phyloP scores from a whole-genome alignment of 1,139 yeast species.

The Suhomyces kunorum region DNA sequence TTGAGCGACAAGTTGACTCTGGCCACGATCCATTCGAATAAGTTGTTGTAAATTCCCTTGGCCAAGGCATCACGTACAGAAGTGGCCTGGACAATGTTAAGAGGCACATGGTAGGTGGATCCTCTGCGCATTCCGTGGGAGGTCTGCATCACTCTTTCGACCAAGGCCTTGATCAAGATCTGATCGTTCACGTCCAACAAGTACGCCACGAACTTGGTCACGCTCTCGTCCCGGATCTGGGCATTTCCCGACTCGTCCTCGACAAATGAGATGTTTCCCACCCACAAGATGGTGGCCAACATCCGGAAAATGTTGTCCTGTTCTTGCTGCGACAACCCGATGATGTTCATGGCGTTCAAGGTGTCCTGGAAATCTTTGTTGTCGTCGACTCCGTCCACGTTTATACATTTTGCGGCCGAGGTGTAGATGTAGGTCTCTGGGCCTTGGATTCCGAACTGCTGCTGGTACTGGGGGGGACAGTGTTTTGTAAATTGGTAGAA shows the following conservation, averaged over 20 bases:
- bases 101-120: constrained; percentile 90
- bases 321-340: constrained; percentile 78
- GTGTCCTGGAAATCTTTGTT: constrained; percentile 77
- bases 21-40: constrained; percentile 97
- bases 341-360: constrained; percentile 78
- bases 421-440: constrained; percentile 94
- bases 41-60: constrained; percentile 87
- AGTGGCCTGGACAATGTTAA: constrained; percentile 87
- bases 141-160: constrained; percentile 86
- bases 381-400: constrained; percentile 88
- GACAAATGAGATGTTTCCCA: constrained; percentile 84
- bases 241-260: constrained; percentile 91
- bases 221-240: constrained; percentile 76
- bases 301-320: constrained; percentile 89
- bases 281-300: constrained; percentile 87
- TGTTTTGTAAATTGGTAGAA: constrained; percentile 95
- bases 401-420: constrained; percentile 79
- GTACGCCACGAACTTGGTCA: constrained; percentile 92
- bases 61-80: constrained; percentile 96
- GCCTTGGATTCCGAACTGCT: constrained; percentile 81
- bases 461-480: constrained; percentile 83
- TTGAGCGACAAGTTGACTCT: constrained; percentile 75
- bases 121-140: constrained; percentile 87
- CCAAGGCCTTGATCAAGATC: constrained; percentile 64
- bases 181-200: constrained; percentile 78